A percentile compares a stretch with the other conserved stretches of the same genome.
Evolutionary conservation across 192 early-diverging fungal genomes (phyloP).

Genomic region (Obelidium mucronatum): DNA sequence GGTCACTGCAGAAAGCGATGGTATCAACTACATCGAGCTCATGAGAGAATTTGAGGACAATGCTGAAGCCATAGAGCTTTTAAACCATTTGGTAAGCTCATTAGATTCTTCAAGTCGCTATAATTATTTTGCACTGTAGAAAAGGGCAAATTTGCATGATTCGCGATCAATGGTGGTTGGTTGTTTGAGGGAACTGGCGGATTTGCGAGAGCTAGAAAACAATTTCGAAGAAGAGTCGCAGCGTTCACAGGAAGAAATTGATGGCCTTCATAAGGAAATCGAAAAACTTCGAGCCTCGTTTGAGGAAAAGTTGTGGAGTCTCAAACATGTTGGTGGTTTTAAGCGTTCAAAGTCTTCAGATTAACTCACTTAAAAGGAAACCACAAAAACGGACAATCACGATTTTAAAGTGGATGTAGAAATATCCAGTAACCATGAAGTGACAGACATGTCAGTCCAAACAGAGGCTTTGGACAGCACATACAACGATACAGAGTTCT

Average conservation of each 20-base stretch:
- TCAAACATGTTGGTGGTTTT: background rate
- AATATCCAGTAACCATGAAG: background rate
- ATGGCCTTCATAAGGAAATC: background rate
- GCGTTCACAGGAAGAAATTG: conserved; percentile 3
- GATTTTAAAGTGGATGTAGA: background rate
- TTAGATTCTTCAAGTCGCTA: background rate
- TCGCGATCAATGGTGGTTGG: conserved; percentile 23
- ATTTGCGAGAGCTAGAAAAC: conserved; percentile 8
- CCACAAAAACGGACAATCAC: too few relatives aligned
- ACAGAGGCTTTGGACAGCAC: background rate
- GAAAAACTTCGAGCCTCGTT: background rate
- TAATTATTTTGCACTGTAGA: background rate
- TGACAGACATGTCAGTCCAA: background rate
- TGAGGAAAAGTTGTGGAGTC: background rate
- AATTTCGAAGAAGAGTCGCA: conserved; percentile 13
- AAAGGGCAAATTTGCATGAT: conserved; percentile 13
- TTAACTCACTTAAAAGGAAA: background rate
- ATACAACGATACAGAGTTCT: conserved; percentile 44
- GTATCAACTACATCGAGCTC: conserved; percentile 31
- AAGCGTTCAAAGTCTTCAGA: background rate
- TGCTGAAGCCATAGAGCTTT: conserved; percentile 11
- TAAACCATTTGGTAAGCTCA: conserved; percentile 31
- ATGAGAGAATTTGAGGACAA: conserved; percentile 25
- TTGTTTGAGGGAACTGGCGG: conserved; percentile 22
- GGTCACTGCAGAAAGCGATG: conserved; percentile 13